These are phyloP conservation scores for Phytophthora sp. DNA, from an alignment of 352 stramenopile genomes.

Conservation along the genomic window DNA sequence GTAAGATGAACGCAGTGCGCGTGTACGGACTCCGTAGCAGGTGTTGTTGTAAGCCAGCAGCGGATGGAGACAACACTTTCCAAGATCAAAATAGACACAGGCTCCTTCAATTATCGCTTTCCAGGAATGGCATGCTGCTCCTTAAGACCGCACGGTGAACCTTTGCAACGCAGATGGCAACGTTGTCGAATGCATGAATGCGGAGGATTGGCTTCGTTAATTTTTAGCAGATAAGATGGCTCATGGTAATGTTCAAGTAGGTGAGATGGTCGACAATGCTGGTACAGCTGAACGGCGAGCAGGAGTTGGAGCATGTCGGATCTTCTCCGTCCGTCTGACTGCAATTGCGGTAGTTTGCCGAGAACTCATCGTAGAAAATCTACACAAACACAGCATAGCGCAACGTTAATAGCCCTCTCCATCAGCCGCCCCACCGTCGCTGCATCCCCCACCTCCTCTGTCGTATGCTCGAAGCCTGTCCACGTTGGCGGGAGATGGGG, in stretches of 20 bases:
- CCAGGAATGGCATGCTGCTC: conserved; percentile 23
- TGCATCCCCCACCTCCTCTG: conserved; percentile 57
- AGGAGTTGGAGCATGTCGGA: conserved; percentile 65
- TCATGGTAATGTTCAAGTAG: conserved; percentile 91
- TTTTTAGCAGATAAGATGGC: conserved; percentile 82
- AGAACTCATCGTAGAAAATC: conserved; percentile 88
- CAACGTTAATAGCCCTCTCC: conserved; percentile 3
- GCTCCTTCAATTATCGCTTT: conserved; percentile 8
- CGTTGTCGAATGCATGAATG: no score
- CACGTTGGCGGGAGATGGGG: conserved; percentile 79
- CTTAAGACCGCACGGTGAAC: conserved; percentile 18
- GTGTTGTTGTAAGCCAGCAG: conserved; percentile 19
- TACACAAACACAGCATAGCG: conserved; percentile 21
- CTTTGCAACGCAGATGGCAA: conserved; percentile 1
- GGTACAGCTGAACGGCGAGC: conserved; percentile 75
- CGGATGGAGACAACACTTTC: conserved; percentile 5
- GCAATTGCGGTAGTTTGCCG: conserved; percentile 62
- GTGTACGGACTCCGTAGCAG: conserved; percentile 10
- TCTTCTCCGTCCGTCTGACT: conserved; percentile 71
- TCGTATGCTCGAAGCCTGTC: conserved; percentile 78
- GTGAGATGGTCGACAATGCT: conserved; percentile 88
- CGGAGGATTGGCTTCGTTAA: conserved; percentile 8
- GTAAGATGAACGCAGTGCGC: not conserved
- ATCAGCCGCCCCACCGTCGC: no score
- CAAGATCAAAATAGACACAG: conserved; percentile 32